Evolutionary conservation across 2,329 filamentous ascomycete species (phyloP).

Genomic region (Cercospora brassicicola): DNA sequence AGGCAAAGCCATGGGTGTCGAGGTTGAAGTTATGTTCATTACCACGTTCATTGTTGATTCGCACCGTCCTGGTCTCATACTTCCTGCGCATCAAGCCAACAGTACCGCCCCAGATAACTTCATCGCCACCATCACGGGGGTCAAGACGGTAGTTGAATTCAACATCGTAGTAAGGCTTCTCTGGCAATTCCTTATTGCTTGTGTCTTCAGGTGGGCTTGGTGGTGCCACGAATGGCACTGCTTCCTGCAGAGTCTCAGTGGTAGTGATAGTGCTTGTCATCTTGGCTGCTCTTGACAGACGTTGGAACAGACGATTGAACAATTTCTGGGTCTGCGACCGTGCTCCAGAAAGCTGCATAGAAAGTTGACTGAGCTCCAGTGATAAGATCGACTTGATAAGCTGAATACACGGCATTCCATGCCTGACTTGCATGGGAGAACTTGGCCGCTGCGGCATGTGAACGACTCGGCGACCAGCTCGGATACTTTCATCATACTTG

Average conservation of each 20-base stretch:
- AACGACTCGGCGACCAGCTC: not conserved
- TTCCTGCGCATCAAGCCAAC: conserved; percentile 12
- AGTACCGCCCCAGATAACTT: conserved; percentile 16
- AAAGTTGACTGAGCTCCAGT: not conserved
- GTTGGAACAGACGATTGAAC: not conserved
- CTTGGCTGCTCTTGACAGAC: not conserved
- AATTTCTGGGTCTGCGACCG: not conserved
- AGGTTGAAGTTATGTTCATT: conserved; percentile 17
- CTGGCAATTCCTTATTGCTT: not conserved
- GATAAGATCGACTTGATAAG: not conserved
- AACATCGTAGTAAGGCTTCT: conserved; percentile 9
- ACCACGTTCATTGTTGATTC: conserved; percentile 45
- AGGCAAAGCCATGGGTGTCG: conserved; percentile 31
- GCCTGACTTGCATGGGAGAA: not conserved
- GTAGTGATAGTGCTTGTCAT: conserved; percentile 1
- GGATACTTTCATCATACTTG: not conserved
- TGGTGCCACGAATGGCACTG: not conserved
- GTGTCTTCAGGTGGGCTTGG: not conserved
- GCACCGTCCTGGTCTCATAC: conserved; percentile 34
- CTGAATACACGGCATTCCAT: not conserved
- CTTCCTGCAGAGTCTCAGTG: not conserved
- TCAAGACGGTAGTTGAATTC: conserved; percentile 19
- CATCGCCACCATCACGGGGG: conserved; percentile 12
- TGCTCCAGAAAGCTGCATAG: not conserved
- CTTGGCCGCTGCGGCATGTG: not conserved